These are phyloP conservation scores for Capsella bursapastoris DNA, from an alignment of 345 rosid genomes.

Conservation along the genomic window DNA sequence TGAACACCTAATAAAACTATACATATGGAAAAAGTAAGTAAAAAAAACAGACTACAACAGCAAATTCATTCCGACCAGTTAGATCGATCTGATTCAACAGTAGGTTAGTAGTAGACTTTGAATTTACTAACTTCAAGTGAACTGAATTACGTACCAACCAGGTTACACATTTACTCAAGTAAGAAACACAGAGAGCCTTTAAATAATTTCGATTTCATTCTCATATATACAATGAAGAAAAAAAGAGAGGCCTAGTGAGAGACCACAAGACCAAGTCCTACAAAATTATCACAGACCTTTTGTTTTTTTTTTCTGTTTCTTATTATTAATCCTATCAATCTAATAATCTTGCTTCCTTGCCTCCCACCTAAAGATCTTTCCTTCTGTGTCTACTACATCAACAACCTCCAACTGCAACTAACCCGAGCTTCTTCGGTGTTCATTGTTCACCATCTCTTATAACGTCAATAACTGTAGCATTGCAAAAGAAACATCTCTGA, in stretches of 20 bases:
- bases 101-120: too few relatives aligned
- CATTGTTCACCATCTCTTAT: slow-evolving; percentile 35
- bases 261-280: slow-evolving; percentile 29
- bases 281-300: slow-evolving; percentile 44
- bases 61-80: too few relatives aligned
- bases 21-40: too few relatives aligned
- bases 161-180: too few relatives aligned
- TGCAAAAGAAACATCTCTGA: slow-evolving; percentile 95
- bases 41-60: too few relatives aligned
- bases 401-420: slow-evolving; percentile 29
- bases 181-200: background rate
- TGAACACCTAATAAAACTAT: too few relatives aligned
- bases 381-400: slow-evolving; percentile 31
- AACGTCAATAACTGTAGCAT: slow-evolving; percentile 72
- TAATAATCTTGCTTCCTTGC: slow-evolving; percentile 25
- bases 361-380: slow-evolving; percentile 21
- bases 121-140: too few relatives aligned
- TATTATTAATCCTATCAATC: slow-evolving; percentile 38
- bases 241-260: slow-evolving; percentile 16
- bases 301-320: slow-evolving; percentile 23
- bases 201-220: slow-evolving; percentile 22
- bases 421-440: slow-evolving; percentile 18
- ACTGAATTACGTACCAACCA: too few relatives aligned
- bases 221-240: slow-evolving; percentile 37
- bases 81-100: too few relatives aligned